phyloP scores from a whole-genome alignment of 805 yeast species.

The Cyberlindnera misumaiensis region DNA sequence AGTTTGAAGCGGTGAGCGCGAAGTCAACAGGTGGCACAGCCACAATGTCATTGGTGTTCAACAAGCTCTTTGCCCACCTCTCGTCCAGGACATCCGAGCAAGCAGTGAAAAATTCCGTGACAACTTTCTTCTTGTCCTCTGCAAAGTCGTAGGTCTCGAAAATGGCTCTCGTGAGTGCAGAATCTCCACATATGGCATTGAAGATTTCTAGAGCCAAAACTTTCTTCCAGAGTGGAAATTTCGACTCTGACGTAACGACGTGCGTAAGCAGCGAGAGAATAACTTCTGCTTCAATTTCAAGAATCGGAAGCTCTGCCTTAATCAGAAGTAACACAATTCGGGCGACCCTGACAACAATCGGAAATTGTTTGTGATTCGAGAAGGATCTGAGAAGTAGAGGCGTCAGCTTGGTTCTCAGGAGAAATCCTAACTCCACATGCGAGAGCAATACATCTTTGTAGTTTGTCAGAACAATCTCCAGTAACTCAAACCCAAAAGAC shows the following conservation, averaged over 20 bases:
- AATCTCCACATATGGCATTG: constrained; percentile 52
- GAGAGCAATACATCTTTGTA: constrained; percentile 48
- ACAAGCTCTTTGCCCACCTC: constrained; percentile 22
- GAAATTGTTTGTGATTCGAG: constrained; percentile 52
- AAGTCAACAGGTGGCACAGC: constrained; percentile 17
- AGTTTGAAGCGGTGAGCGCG: constrained; percentile 35
- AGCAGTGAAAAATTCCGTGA: constrained; percentile 46
- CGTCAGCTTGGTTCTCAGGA: constrained; percentile 61
- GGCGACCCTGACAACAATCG: constrained; percentile 67
- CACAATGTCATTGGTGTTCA: constrained; percentile 30
- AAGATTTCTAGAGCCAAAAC: constrained; percentile 69
- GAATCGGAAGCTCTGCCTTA: constrained; percentile 43
- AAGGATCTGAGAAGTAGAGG: constrained; percentile 71
- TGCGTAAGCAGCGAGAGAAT: constrained; percentile 71
- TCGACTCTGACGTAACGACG: constrained; percentile 50
- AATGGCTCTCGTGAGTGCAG: constrained; percentile 41
- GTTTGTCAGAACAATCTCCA: constrained; percentile 70
- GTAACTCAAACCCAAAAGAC: constrained; percentile 69
- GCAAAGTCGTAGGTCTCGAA: constrained; percentile 56
- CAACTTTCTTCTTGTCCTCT: constrained; percentile 51
- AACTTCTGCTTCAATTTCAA: constrained; percentile 77
- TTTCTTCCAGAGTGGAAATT: constrained; percentile 64
- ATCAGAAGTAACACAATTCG: constrained; percentile 62
- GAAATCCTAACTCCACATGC: constrained; percentile 58
- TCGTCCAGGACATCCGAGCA: constrained; percentile 31